phyloP scores from a whole-genome alignment of 2,329 filamentous ascomycete genomes.

The Macrophomina pseudophaseolina region DNA sequence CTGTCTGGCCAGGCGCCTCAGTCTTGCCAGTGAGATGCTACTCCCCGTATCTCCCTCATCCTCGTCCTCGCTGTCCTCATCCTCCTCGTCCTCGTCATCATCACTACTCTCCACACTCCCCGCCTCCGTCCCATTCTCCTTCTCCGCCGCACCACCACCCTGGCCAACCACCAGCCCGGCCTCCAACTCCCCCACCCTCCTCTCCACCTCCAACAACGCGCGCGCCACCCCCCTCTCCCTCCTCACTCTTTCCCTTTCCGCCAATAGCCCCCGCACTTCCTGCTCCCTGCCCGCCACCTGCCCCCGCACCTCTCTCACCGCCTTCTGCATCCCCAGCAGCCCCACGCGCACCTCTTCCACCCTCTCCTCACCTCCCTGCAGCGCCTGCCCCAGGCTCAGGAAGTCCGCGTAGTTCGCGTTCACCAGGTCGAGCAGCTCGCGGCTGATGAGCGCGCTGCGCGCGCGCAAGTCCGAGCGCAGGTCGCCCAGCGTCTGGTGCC shows the following conservation, averaged over 20 bases:
- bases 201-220: constrained; percentile 69
- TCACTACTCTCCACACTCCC: constrained; percentile 34
- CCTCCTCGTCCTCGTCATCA: constrained; percentile 39
- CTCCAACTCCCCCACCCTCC: constrained; percentile 67
- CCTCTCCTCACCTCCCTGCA: constrained; percentile 87
- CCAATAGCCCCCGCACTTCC: constrained; percentile 67
- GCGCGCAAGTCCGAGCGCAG: constrained; percentile 84
- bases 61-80: constrained; percentile 42
- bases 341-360: constrained; percentile 90
- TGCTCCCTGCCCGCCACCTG: constrained; percentile 67
- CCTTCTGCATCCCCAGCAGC: constrained; percentile 81
- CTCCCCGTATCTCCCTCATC: constrained; percentile 37
- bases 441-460: constrained; percentile 76
- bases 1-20: constrained; percentile 63
- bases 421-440: constrained; percentile 90
- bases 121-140: constrained; percentile 28
- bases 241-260: constrained; percentile 74
- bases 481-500: constrained; percentile 96
- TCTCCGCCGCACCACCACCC: constrained; percentile 30
- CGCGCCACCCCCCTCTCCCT: constrained; percentile 67
- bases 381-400: constrained; percentile 76
- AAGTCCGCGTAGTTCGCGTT: constrained; percentile 96
- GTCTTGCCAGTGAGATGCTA: constrained; percentile 44
- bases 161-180: constrained; percentile 61
- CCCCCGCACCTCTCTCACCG: constrained; percentile 74